Conservation (phyloP, 331 rosid genomes). For the Stylosanthes scabra region DNA sequence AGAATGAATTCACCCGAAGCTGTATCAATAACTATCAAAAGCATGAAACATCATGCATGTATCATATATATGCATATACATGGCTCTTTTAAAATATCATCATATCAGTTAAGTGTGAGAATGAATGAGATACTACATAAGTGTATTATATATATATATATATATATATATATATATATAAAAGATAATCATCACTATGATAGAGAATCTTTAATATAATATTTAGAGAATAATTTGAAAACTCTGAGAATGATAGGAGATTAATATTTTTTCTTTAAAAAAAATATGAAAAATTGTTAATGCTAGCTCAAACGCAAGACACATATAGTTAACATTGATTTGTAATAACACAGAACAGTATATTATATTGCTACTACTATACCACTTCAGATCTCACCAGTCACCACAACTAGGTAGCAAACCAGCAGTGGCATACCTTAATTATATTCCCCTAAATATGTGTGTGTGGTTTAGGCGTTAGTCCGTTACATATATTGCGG, state of each 20-base stretch:
- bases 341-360: too few relatives aligned
- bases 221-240: background rate
- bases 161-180: background rate
- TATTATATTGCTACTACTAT: too few relatives aligned
- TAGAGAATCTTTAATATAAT: background rate
- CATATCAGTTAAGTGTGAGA: background rate
- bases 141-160: too few relatives aligned
- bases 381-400: too few relatives aligned
- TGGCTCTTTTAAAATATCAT: background rate
- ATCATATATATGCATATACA: background rate
- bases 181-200: background rate
- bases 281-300: too few relatives aligned
- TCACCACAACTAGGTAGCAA: too few relatives aligned
- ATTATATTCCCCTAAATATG: too few relatives aligned
- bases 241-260: background rate
- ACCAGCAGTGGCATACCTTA: background rate
- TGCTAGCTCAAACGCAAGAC: too few relatives aligned
- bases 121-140: background rate
- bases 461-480: too few relatives aligned
- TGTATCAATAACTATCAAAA: background rate
- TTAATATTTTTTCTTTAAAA: too few relatives aligned
- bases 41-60: background rate
- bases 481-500: too few relatives aligned
- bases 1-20: background rate
- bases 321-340: too few relatives aligned